Evolutionary conservation across 2,329 filamentous ascomycete genomes (phyloP).

Genomic region (Teratosphaeria pseudoeucalypti): DNA sequence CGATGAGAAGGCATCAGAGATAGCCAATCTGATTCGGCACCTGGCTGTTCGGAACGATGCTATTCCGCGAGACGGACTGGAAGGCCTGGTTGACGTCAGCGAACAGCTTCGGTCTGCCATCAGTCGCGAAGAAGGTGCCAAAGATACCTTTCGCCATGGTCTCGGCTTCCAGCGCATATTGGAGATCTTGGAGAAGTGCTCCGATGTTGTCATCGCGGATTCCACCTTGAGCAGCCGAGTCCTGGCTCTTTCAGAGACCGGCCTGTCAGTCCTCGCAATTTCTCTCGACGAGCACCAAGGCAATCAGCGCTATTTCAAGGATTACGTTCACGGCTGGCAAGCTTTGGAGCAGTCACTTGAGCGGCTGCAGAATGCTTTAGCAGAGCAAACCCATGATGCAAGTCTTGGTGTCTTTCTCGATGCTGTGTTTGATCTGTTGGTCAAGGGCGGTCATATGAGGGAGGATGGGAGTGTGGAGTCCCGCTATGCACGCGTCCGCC

Average conservation of each 20-base stretch:
- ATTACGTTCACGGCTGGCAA: constrained; percentile 66
- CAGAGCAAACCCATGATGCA: neutral
- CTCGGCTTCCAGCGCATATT: constrained; percentile 20
- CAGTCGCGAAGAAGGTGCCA: constrained; percentile 7
- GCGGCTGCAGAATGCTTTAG: constrained; percentile 27
- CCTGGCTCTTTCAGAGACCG: constrained; percentile 3
- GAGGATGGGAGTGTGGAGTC: neutral
- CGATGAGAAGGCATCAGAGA: constrained; percentile 16
- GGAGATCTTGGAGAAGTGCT: constrained; percentile 7
- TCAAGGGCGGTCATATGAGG: neutral
- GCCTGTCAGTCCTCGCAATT: constrained; percentile 52
- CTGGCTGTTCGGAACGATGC: constrained; percentile 10
- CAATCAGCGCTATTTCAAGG: constrained; percentile 78
- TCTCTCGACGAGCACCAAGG: constrained; percentile 69
- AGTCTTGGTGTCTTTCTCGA: neutral
- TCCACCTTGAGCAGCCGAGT: neutral
- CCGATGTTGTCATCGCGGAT: neutral
- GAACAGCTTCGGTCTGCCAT: constrained; percentile 13
- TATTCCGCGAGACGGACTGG: constrained; percentile 7
- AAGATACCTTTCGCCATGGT: constrained; percentile 23
- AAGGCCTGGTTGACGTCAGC: constrained; percentile 4
- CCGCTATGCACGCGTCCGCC: neutral
- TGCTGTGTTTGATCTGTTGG: neutral
- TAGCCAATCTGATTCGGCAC: constrained; percentile 15
- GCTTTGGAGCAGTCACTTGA: constrained; percentile 63